Percentiles rank a stretch among this genome's conserved stretches.
phyloP scores from a whole-genome alignment of 345 rosid genomes.

The Angophora floribunda region DNA sequence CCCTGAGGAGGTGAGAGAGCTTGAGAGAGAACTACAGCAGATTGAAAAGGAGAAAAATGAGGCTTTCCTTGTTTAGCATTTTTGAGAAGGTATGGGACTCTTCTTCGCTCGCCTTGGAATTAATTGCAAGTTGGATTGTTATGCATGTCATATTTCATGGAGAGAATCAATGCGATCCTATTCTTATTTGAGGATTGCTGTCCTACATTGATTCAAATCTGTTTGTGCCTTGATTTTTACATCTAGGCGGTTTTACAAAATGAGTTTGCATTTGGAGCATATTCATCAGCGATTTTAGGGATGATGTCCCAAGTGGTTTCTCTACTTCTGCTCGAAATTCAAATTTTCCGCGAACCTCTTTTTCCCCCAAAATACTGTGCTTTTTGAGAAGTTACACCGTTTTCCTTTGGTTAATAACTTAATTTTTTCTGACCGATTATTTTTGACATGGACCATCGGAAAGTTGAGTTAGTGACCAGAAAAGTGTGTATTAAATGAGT shows the following conservation, averaged over 20 bases:
- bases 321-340: background rate
- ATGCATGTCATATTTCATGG: background rate
- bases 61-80: constrained; percentile 84
- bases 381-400: background rate
- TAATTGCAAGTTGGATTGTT: background rate
- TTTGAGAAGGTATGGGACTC: constrained; percentile 59
- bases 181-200: background rate
- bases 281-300: background rate
- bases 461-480: background rate
- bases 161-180: background rate
- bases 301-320: background rate
- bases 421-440: background rate
- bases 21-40: constrained; percentile 83
- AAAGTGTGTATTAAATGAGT: background rate
- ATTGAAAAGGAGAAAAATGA: constrained; percentile 89
- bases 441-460: background rate
- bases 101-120: background rate
- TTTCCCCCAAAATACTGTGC: background rate
- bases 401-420: background rate
- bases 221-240: background rate
- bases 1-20: constrained; percentile 96
- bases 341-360: background rate
- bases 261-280: background rate
- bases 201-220: background rate
- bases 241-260: background rate